Evolutionary conservation across 1,139 yeast genomes (phyloP).

Genomic region (Suhomyces wounanorum): DNA sequence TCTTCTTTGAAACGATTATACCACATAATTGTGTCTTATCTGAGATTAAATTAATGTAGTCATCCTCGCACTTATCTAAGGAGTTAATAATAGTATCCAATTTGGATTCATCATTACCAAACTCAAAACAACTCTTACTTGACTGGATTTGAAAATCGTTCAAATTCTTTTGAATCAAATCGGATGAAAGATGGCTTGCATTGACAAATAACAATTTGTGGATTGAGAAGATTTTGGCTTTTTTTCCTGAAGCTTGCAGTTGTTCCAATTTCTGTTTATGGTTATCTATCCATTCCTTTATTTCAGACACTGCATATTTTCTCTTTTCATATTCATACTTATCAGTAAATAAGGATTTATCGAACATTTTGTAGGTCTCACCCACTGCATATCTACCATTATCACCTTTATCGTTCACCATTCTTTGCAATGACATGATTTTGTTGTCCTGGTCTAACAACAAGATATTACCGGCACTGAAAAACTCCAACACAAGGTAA

Average conservation of each 20-base stretch:
- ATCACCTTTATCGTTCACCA: slow-evolving; percentile 71
- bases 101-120: slow-evolving; percentile 22
- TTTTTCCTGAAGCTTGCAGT: slow-evolving; percentile 23
- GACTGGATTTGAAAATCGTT: slow-evolving; percentile 49
- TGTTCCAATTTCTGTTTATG: slow-evolving; percentile 34
- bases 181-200: slow-evolving; percentile 76
- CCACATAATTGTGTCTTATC: slow-evolving; percentile 46
- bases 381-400: slow-evolving; percentile 70
- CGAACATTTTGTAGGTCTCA: slow-evolving; percentile 64
- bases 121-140: slow-evolving; percentile 40
- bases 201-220: slow-evolving; percentile 71
- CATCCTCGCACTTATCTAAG: slow-evolving; percentile 51
- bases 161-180: slow-evolving; percentile 65
- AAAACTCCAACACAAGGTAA: slow-evolving; percentile 84
- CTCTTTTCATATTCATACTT: slow-evolving; percentile 17
- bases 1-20: slow-evolving; percentile 64
- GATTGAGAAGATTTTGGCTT: slow-evolving; percentile 57
- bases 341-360: slow-evolving; percentile 46
- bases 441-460: slow-evolving; percentile 68
- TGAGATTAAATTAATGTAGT: slow-evolving; percentile 30
- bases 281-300: slow-evolving; percentile 51
- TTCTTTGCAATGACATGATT: slow-evolving; percentile 74
- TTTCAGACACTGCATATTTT: slow-evolving; percentile 33
- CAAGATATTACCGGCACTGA: slow-evolving; percentile 91
- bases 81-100: slow-evolving; percentile 40